phyloP scores from a whole-genome alignment of 306 rosid genomes.

The Quercus parvula region DNA sequence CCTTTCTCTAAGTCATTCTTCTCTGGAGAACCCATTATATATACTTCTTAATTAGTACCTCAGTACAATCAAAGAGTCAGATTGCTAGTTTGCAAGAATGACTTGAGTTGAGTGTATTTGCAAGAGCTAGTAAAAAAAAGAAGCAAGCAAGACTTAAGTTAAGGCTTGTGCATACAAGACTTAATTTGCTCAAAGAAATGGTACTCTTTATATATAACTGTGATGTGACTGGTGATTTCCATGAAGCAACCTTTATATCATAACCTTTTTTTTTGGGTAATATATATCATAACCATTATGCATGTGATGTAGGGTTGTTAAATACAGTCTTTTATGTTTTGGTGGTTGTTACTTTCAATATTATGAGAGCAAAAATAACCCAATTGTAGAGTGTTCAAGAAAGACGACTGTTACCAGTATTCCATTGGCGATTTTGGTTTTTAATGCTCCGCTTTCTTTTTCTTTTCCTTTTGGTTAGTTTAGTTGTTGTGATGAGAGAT shows the following conservation, averaged over 20 bases:
- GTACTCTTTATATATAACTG: slow-evolving; percentile 9
- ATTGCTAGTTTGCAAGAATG: slow-evolving; percentile 4
- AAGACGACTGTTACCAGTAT: slow-evolving; percentile 30
- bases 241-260: slow-evolving; percentile 16
- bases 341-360: slow-evolving; percentile 30
- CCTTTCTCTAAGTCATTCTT: slow-evolving; percentile 12
- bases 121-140: not conserved
- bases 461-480: slow-evolving; percentile 3
- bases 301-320: slow-evolving; percentile 47
- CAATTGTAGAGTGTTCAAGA: slow-evolving; percentile 21
- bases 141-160: not conserved
- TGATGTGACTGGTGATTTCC: slow-evolving; percentile 23
- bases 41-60: not conserved
- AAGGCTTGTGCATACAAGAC: not conserved
- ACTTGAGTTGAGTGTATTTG: not conserved
- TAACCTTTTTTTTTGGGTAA: not conserved
- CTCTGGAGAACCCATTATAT: slow-evolving; percentile 36
- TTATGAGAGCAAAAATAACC: not conserved
- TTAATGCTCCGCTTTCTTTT: not conserved
- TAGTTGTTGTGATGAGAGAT: slow-evolving; percentile 8
- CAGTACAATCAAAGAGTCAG: not conserved
- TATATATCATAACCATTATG: slow-evolving; percentile 13
- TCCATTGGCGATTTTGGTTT: slow-evolving; percentile 17
- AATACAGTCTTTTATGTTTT: slow-evolving; percentile 21
- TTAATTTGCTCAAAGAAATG: slow-evolving; percentile 1